Conservation (phyloP, 2,329 filamentous ascomycete genomes). For the Cordyceps farinosa region DNA sequence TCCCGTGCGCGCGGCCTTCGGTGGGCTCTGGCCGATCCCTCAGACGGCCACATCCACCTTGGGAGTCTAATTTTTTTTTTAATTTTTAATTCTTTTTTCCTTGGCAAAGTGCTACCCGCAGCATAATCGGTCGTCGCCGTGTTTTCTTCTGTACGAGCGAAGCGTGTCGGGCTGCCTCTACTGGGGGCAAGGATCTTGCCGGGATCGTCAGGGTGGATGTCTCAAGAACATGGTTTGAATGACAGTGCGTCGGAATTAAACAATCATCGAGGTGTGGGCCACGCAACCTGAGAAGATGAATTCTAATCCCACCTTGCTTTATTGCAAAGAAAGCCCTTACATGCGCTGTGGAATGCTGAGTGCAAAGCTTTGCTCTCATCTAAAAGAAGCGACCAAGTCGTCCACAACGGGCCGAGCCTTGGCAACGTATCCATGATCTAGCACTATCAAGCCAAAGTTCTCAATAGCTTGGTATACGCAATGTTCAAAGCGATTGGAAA, state of each 20-base stretch:
- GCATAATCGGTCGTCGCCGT: background rate
- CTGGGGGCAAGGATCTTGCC: background rate
- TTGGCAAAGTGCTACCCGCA: background rate
- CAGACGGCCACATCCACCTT: background rate
- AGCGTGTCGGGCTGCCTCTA: background rate
- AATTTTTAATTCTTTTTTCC: background rate
- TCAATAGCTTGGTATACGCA: background rate
- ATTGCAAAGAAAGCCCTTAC: background rate
- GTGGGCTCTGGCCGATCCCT: background rate
- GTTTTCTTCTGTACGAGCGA: background rate
- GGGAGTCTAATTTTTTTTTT: background rate
- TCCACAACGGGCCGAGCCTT: constrained; percentile 5
- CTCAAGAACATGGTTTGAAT: background rate
- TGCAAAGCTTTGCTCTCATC: background rate
- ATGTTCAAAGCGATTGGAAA: constrained; percentile 1
- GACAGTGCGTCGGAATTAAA: background rate
- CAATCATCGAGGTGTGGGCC: background rate
- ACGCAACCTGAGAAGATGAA: background rate
- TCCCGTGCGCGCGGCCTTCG: background rate
- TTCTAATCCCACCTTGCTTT: background rate
- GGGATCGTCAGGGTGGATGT: constrained; percentile 11
- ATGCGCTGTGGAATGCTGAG: background rate
- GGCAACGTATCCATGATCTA: background rate
- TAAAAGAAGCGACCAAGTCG: constrained; percentile 2
- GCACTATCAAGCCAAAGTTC: background rate